Conservation (phyloP, 495 filamentous ascomycete genomes). For the Opeltia flavorubescens region DNA sequence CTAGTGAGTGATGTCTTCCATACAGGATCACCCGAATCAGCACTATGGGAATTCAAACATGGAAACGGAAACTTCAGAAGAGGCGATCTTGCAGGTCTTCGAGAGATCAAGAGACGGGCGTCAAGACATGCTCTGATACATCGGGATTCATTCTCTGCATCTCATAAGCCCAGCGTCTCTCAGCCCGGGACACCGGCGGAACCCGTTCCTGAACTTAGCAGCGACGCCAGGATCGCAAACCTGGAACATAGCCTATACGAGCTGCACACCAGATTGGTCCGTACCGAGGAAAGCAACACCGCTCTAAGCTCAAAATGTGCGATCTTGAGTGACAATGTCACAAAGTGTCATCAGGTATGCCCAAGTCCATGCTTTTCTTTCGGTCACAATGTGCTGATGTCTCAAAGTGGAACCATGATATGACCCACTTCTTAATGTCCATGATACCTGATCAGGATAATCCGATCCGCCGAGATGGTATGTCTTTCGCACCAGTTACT, state of each 20-base stretch:
- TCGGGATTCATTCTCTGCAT: constrained; percentile 70
- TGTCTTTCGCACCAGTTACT: constrained; percentile 6
- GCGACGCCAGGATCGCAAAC: constrained; percentile 58
- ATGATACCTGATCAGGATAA: constrained; percentile 55
- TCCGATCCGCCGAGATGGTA: constrained; percentile 43
- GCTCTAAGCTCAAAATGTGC: constrained; percentile 70
- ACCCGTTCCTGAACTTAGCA: constrained; percentile 58
- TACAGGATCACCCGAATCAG: constrained; percentile 86
- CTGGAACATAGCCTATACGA: constrained; percentile 79
- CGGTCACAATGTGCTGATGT: background rate
- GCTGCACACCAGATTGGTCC: constrained; percentile 55
- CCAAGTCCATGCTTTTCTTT: background rate
- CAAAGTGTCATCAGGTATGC: constrained; percentile 59
- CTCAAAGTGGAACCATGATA: constrained; percentile 56
- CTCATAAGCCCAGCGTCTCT: constrained; percentile 55
- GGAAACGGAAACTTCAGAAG: constrained; percentile 95
- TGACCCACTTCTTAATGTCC: constrained; percentile 55
- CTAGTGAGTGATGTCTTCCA: constrained; percentile 97
- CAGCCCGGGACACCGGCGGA: constrained; percentile 78
- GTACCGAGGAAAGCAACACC: constrained; percentile 72
- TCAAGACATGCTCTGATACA: constrained; percentile 92
- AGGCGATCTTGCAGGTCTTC: constrained; percentile 77
- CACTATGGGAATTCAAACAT: constrained; percentile 98
- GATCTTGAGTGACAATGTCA: constrained; percentile 65
- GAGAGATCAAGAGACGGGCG: constrained; percentile 95